These are phyloP conservation scores for Aspergillus olivimuriae DNA, from an alignment of 495 filamentous ascomycete genomes.

Conservation along the genomic window DNA sequence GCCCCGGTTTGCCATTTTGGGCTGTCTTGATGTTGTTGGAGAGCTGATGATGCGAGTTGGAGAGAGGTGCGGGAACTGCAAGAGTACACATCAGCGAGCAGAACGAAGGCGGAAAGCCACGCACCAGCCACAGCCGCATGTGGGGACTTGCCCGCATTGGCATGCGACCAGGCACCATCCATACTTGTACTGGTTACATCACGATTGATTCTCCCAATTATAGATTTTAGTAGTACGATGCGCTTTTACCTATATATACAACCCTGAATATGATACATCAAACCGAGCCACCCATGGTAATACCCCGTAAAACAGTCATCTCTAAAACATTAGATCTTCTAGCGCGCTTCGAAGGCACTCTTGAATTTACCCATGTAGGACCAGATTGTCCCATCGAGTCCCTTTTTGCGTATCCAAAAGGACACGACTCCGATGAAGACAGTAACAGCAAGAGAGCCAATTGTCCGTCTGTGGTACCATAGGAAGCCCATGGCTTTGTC, in stretches of 20 bases:
- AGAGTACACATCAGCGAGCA: slow-evolving; percentile 18
- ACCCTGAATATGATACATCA: not conserved
- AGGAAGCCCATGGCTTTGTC: slow-evolving; percentile 45
- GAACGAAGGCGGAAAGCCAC: slow-evolving; percentile 10
- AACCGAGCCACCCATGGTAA: not conserved
- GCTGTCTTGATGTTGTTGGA: slow-evolving; percentile 13
- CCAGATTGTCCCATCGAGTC: slow-evolving; percentile 38
- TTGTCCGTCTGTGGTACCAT: slow-evolving; percentile 55
- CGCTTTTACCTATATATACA: not conserved
- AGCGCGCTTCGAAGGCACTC: slow-evolving; percentile 15
- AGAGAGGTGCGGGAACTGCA: slow-evolving; percentile 11
- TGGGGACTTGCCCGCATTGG: no score
- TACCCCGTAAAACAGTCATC: not conserved
- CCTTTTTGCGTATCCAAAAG: slow-evolving; percentile 42
- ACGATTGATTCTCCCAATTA: no score
- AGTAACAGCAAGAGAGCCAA: slow-evolving; percentile 53
- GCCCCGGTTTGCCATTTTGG: slow-evolving; percentile 70
- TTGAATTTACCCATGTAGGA: slow-evolving; percentile 27
- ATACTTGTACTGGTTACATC: no score
- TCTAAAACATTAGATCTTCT: not conserved
- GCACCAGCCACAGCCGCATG: slow-evolving; percentile 11
- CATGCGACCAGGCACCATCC: no score
- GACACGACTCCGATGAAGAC: slow-evolving; percentile 56
- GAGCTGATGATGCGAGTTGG: slow-evolving; percentile 9
- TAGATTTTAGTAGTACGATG: no score